Conservation (phyloP, 148 eudicot species). For the Rhododendron vialii region DNA sequence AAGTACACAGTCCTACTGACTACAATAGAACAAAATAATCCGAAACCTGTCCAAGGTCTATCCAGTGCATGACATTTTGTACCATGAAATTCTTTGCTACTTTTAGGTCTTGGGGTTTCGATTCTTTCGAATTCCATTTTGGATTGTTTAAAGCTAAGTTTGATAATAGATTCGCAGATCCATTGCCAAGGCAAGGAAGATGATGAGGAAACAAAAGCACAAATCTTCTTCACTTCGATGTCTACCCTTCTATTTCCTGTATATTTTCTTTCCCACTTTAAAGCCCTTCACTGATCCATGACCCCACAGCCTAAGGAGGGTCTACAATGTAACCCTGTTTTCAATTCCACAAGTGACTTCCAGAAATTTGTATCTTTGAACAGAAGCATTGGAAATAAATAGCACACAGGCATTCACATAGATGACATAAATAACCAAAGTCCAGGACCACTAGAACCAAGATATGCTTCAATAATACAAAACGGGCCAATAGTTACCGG, state of each 20-base stretch:
- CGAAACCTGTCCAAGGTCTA: background rate
- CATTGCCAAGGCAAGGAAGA: background rate
- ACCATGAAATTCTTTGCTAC: background rate
- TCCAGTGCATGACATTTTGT: background rate
- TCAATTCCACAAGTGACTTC: background rate
- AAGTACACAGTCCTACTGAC: background rate
- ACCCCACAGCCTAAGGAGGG: background rate
- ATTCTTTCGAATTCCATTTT: background rate
- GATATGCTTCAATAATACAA: background rate
- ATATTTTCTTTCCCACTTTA: background rate
- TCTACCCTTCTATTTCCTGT: background rate
- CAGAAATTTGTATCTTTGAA: background rate
- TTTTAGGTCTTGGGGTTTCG: background rate
- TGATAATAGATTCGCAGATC: background rate
- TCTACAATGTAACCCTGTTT: background rate
- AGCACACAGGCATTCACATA: conserved; percentile 12
- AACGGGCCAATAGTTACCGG: background rate
- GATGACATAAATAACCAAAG: background rate
- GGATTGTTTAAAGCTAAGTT: background rate
- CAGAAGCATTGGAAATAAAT: background rate
- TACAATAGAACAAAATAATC: background rate
- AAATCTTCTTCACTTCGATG: background rate
- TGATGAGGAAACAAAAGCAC: background rate
- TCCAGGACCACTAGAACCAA: background rate
- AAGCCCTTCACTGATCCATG: background rate